Conservation (phyloP, 495 filamentous ascomycete genomes). For the Daldinia childiae region DNA sequence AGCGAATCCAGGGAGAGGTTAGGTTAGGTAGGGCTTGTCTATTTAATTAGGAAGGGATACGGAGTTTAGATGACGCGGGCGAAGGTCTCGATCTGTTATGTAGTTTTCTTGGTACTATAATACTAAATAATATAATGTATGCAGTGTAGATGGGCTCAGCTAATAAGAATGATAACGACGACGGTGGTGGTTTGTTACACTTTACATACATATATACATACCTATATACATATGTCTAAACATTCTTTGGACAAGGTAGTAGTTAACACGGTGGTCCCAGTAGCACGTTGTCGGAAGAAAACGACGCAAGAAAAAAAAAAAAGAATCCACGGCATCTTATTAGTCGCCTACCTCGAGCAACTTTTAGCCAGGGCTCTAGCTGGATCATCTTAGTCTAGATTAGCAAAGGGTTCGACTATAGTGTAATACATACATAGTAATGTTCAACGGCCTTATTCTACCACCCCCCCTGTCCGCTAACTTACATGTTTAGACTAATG, state of each 20-base stretch:
- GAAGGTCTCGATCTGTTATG: constrained; percentile 21
- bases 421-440: constrained; percentile 9
- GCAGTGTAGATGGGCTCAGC: not conserved
- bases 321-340: constrained; percentile 22
- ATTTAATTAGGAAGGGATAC: constrained; percentile 18
- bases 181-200: constrained; percentile 9
- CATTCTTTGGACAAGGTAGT: constrained; percentile 27
- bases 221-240: not conserved
- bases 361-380: constrained; percentile 26
- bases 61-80: constrained; percentile 18
- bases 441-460: constrained; percentile 15
- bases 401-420: constrained; percentile 24
- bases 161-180: constrained; percentile 4
- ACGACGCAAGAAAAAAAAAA: constrained; percentile 14
- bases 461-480: constrained; percentile 1
- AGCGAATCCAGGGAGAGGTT: constrained; percentile 9
- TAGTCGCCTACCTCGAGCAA: constrained; percentile 27
- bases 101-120: constrained; percentile 4
- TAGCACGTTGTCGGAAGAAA: constrained; percentile 39
- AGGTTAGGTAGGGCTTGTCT: constrained; percentile 12
- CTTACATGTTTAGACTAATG: constrained; percentile 2
- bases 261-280: constrained; percentile 41
- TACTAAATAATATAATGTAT: not conserved
- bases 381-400: constrained; percentile 23
- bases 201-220: not conserved